Evolutionary conservation across 2,329 filamentous ascomycete species (phyloP).

Genomic region (Biscogniauxia mediterranea): DNA sequence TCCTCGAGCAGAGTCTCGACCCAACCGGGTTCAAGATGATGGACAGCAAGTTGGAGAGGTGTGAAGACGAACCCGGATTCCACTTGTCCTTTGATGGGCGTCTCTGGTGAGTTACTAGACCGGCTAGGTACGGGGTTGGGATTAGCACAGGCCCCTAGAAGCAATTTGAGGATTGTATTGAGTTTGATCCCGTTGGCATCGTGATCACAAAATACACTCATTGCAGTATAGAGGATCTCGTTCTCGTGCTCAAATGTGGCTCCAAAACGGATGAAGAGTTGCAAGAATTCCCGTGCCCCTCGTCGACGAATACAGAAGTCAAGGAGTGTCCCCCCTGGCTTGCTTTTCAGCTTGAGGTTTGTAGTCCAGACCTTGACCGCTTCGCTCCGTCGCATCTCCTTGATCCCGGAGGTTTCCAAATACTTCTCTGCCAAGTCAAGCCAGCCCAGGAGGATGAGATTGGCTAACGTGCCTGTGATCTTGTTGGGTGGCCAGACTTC

Average conservation of each 20-base stretch:
- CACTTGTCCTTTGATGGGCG: background rate
- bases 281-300: constrained; percentile 5
- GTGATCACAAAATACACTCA: background rate
- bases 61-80: constrained; percentile 9
- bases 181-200: background rate
- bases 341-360: constrained; percentile 5
- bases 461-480: constrained; percentile 9
- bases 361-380: constrained; percentile 7
- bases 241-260: constrained; percentile 12
- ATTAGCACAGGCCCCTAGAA: constrained; percentile 8
- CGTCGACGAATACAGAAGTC: constrained; percentile 6
- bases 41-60: constrained; percentile 12
- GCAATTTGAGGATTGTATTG: constrained; percentile 1
- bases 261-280: constrained; percentile 8
- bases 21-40: constrained; percentile 8
- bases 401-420: constrained; percentile 4
- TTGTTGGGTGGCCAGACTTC: background rate
- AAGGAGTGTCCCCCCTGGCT: constrained; percentile 7
- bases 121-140: constrained; percentile 5
- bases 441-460: constrained; percentile 14
- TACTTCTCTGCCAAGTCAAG: constrained; percentile 13
- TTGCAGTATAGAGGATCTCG: constrained; percentile 9
- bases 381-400: constrained; percentile 2
- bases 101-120: background rate
- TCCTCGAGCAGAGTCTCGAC: constrained; percentile 13